These are phyloP conservation scores for Pulveroboletus sp. DNA, from an alignment of 768 basidiomycete species.

Conservation along the genomic window DNA sequence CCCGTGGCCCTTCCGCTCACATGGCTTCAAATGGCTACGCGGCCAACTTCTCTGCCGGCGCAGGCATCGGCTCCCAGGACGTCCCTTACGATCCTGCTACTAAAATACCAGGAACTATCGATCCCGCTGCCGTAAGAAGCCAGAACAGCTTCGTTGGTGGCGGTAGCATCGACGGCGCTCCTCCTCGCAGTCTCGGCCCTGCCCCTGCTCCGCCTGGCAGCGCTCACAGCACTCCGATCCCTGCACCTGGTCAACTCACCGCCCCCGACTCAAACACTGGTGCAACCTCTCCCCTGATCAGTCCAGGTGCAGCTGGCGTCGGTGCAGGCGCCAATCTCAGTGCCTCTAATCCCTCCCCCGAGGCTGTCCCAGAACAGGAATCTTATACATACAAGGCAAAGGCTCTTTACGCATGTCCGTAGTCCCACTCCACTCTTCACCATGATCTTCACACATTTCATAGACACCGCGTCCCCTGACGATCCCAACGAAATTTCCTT, in stretches of 20 bases:
- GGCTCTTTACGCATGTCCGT: conserved; percentile 85
- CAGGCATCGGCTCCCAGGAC: conserved; percentile 65
- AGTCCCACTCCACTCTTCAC: conserved; percentile 9
- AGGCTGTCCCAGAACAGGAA: conserved; percentile 36
- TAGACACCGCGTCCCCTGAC: conserved; percentile 90
- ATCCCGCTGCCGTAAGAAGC: conserved; percentile 41
- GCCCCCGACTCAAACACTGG: conserved; percentile 42
- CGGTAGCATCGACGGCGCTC: conserved; percentile 39
- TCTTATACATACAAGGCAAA: conserved; percentile 71
- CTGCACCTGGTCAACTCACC: conserved; percentile 33
- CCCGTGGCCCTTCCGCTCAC: conserved; percentile 60
- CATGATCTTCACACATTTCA: conserved; percentile 18
- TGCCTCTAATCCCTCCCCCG: conserved; percentile 20
- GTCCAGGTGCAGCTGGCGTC: conserved; percentile 59
- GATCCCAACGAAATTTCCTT: conserved; percentile 98
- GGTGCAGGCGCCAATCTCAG: conserved; percentile 44
- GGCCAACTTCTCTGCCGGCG: conserved; percentile 58
- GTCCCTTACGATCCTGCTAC: conserved; percentile 51
- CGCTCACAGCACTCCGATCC: conserved; percentile 45
- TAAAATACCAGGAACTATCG: conserved; percentile 47
- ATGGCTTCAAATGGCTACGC: conserved; percentile 53
- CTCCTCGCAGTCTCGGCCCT: conserved; percentile 51
- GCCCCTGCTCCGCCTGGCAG: conserved; percentile 48
- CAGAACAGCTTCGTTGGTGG: conserved; percentile 42
- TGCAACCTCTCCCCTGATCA: conserved; percentile 61